Evolutionary conservation across 2,329 filamentous ascomycete species (phyloP), one percentile per base, ranked within the genome.

Genomic region (Xylaria sp.): DNA sequence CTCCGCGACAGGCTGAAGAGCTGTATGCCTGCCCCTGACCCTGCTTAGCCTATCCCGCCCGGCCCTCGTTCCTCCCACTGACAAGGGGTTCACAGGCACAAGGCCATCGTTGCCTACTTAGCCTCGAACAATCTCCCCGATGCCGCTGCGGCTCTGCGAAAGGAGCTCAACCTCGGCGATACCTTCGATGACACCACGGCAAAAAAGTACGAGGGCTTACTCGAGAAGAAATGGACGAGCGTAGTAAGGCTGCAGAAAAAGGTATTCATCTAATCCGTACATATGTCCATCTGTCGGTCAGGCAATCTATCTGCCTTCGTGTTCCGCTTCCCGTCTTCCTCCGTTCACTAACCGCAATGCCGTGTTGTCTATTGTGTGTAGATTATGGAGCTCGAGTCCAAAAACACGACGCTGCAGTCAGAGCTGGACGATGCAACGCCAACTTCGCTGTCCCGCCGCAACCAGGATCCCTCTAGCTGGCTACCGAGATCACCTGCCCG

Each of bases 161-260:
- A 89, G 70, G 92, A 97, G 74, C 77, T 90, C 10, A 82, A 82
- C 57, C 81, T 96, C 2, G 50, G 47, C 51, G 83, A 86, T 54
- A 84, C 83, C 56, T 92, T 95, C 70, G 91, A 96, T 72, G 80
- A 89, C 63, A 83, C 84, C 11, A 96, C 91, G 19, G 83, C 88
- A 57, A 96, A 96, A 79, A 96, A 95, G 77, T 97, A 97, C 77
- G 92, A 96, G 76, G 90, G 90, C 1, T 76, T 97, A 34, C 77
- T 97, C 67, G 93, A 97, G 81, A 97, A 96, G 83, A 97, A 97
- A 79, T 97, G 93, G 93, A 97, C 93, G 23, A 94, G 91, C 70
- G 89, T 97, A 39, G 92, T 97, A 69, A 84, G 93, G 62, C 76
- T 97, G 74, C 93, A 97, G 76, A 97, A 96, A 76, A 97, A 96